phyloP scores from a whole-genome alignment of 2,329 filamentous ascomycete species.

The Aspergillus latus region DNA sequence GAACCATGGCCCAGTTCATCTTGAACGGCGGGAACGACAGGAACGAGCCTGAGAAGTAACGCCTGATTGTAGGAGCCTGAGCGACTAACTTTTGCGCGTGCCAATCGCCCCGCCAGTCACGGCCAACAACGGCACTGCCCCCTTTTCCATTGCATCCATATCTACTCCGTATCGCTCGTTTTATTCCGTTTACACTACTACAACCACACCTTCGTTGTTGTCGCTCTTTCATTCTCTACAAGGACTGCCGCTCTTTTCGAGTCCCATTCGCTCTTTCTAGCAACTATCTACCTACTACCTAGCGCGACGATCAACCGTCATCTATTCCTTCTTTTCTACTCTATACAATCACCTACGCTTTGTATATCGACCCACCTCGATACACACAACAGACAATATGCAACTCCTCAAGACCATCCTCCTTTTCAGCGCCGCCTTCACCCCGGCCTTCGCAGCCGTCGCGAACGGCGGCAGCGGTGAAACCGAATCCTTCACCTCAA shows the following conservation, averaged over 20 bases:
- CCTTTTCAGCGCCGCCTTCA: conserved; percentile 28
- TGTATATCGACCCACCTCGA: not conserved
- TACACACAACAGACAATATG: conserved; percentile 24
- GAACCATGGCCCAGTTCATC: not conserved
- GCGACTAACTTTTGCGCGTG: not conserved
- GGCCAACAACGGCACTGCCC: not conserved
- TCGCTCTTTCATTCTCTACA: conserved; percentile 25
- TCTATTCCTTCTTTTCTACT: conserved; percentile 2
- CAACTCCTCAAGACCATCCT: conserved; percentile 36
- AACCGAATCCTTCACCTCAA: conserved; percentile 18
- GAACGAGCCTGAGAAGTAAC: not conserved
- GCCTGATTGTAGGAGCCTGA: too few species aligned
- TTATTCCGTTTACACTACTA: not conserved
- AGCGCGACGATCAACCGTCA: conserved; percentile 5
- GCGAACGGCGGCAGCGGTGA: conserved; percentile 9
- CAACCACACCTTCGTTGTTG: conserved; percentile 9
- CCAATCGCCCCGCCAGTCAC: not conserved
- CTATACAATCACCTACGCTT: too few species aligned
- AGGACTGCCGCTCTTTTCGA: conserved; percentile 37
- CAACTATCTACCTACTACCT: not conserved
- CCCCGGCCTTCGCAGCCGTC: conserved; percentile 30
- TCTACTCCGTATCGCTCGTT: not conserved
- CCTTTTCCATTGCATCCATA: conserved; percentile 1
- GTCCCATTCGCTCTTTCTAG: conserved; percentile 34
- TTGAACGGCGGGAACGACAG: not conserved